Percentiles rank a stretch among this genome's conserved stretches.
phyloP scores from a whole-genome alignment of 129 eudicot genomes.

The Saussurea involucrata region DNA sequence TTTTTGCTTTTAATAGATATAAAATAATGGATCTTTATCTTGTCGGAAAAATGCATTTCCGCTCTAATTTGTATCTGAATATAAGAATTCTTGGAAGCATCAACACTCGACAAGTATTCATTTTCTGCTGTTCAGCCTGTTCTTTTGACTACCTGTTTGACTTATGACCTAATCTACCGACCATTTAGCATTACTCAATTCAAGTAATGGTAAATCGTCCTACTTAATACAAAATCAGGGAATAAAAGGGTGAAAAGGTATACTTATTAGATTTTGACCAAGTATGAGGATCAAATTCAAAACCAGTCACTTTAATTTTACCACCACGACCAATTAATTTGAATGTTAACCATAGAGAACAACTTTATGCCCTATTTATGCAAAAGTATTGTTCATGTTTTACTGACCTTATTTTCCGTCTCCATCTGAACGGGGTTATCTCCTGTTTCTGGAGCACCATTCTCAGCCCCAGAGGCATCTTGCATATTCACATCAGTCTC shows the following conservation, averaged over 20 bases:
- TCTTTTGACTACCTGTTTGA: no score
- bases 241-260: neutral
- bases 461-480: conserved; percentile 67
- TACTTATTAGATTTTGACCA: neutral
- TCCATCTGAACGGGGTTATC: conserved; percentile 61
- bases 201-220: neutral
- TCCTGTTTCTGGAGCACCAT: conserved; percentile 53
- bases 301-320: no score
- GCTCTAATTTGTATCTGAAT: neutral
- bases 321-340: neutral
- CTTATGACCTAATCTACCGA: neutral
- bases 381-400: neutral
- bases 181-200: neutral
- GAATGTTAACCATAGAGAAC: neutral
- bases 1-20: no score
- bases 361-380: neutral
- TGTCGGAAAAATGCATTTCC: neutral
- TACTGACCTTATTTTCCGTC: conserved; percentile 55
- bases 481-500: conserved; percentile 80
- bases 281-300: no score
- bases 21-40: no score
- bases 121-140: neutral
- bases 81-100: neutral
- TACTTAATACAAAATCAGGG: neutral
- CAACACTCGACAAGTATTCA: neutral